Base-by-base conservation (phyloP, 2,329 filamentous ascomycete species). In the Pestalotiopsis sp. region DNA sequence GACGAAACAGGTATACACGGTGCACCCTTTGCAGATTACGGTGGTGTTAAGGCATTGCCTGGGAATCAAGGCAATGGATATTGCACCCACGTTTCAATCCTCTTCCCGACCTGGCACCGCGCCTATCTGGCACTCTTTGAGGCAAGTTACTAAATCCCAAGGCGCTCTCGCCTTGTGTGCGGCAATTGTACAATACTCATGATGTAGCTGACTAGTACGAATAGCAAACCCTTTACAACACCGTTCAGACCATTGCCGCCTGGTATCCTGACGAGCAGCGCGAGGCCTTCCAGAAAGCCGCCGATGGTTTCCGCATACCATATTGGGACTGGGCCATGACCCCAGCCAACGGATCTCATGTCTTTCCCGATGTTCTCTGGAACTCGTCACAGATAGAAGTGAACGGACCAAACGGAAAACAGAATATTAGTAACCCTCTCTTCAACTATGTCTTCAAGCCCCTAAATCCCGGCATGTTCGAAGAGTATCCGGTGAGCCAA, bases 21-120 rank as follows among this genome's bases (percentile, higher is more conserved):
- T 20, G 90, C 91, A 70, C 94, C 94, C 2, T 88, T 86, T 71
- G 72, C 81, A 52, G 77, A 84, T 13, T 90, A 87, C 86, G 86
- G 84, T 38, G 84, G 81, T 41, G 87, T 89, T 25, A 74, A 80
- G 63, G 81, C 84, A 67, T 81, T 80, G 1, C 75, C 83, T 2
- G 88, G 87, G 1, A 87, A 86, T 69, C 82, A 85, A 68, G 81
- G 84, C 52, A 83, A 86, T 17, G 93, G 93, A 64, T 97, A 94
- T 78, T 97, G 94, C 78, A 88, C 88, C 14, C 94, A 97, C 79
- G 87, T 85, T 27, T 92, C 92, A 1, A 88, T 91, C 55, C 82
- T 96, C 17, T 96, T 97, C 77, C 88, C 91, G 52, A 87, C 90
- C 52, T 97, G 94, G 94, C 94, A 97, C 83, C 88, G 94, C 64